Evolutionary conservation across 257 asterid species (phyloP).

Genomic region (Solanum sitiens): DNA sequence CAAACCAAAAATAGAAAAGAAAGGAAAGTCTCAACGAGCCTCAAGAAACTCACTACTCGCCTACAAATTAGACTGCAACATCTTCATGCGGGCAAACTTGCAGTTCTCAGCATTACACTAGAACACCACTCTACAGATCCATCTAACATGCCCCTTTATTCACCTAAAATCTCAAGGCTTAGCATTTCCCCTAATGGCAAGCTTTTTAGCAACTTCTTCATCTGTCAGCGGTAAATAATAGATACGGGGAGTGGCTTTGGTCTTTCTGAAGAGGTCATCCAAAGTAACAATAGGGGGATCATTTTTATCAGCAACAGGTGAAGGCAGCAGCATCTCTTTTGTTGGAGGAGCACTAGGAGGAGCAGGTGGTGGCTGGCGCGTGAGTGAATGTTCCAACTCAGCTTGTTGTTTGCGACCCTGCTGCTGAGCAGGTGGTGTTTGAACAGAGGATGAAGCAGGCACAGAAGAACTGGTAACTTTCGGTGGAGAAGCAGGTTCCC

Average conservation of each 20-base stretch:
- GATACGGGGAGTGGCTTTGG: slow-evolving; percentile 25
- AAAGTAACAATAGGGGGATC: slow-evolving; percentile 17
- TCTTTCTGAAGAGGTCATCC: slow-evolving; percentile 29
- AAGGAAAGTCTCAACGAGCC: neutral
- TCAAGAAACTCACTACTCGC: neutral
- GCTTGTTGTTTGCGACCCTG: slow-evolving; percentile 1
- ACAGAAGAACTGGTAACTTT: neutral
- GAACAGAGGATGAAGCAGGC: neutral
- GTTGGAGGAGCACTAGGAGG: slow-evolving; percentile 1
- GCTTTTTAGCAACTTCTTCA: slow-evolving; percentile 19
- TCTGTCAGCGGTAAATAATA: slow-evolving; percentile 29
- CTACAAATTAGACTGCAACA: neutral
- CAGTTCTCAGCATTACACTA: neutral
- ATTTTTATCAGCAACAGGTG: slow-evolving; percentile 1
- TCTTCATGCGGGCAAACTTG: neutral
- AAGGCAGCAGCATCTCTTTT: slow-evolving; percentile 2
- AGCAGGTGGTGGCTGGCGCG: slow-evolving; percentile 3
- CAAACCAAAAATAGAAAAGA: neutral
- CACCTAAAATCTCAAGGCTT: neutral
- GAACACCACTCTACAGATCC: neutral
- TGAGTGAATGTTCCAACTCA: neutral
- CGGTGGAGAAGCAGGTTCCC: neutral
- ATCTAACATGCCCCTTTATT: neutral
- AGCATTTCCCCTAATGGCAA: neutral
- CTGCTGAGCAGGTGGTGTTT: slow-evolving; percentile 8